Evolutionary conservation across 176 grass and related monocot genomes (phyloP), one percentile per base, ranked within the genome.

Genomic region (Phoenix roebelenii): DNA sequence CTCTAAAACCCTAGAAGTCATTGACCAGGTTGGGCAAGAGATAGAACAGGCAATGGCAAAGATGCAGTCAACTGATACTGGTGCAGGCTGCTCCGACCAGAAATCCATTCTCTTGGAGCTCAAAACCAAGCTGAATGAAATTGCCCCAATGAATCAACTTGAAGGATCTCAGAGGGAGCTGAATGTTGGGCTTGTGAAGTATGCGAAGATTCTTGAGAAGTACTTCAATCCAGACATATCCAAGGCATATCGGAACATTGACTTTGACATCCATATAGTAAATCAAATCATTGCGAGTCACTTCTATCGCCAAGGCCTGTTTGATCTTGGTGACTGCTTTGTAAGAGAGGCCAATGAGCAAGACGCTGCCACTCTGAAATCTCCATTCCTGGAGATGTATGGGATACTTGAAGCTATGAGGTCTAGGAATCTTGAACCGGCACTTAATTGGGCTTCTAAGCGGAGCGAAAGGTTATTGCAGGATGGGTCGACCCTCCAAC

Each of bases 361-460:
- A 58, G 66, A 78, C 16, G 79, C 49, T 30, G 49, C 76, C 51
- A 72, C 65, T 49, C 71, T 92, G 60, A 98, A 92, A 69, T 25
- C 72, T 20, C 71, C 69, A 16, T 98, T 98, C 59, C 66, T 82
- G 58, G 81, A 98, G 69, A 88, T 98, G 84, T 87, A 98, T 73
- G 66, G 58, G 30, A 83, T 88, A 54, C 81, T 97, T 29, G 78
- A 83, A 71, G 76, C 87, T 3, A 85, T 97, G 84, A 79, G 78
- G 80, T 80, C n/a, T 18, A 78, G 57, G 28, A 83, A 97, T 51
- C 87, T 98, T 1, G 76, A 82, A 23, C 84, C 84, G 54, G 93
- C 87, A 2, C 77, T 97, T 7, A 71, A 22, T 67, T 97, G 91
- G 93, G 87, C 81, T 63, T 79, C 70, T 48, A 80, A 73, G 49